These are phyloP conservation scores for Phaeosphaeria sp. DNA, from an alignment of 2,329 filamentous ascomycete genomes.

Conservation along the genomic window DNA sequence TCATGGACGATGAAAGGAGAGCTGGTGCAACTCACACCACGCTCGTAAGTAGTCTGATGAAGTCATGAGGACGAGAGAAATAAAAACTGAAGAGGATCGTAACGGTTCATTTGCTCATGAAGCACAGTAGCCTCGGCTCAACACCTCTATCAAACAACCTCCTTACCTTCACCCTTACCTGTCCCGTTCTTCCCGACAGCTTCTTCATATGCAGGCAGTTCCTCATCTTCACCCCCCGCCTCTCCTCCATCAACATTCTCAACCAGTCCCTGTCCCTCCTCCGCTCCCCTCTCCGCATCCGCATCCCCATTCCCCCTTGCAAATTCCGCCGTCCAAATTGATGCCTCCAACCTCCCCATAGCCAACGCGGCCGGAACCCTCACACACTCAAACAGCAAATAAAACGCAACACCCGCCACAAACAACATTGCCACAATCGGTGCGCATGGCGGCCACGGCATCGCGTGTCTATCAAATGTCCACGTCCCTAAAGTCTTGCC, in stretches of 20 bases:
- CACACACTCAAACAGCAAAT: constrained; percentile 1
- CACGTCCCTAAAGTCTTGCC: not conserved
- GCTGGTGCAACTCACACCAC: too few species aligned
- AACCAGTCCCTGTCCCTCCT: constrained; percentile 16
- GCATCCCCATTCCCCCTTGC: not conserved
- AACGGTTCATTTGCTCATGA: too few species aligned
- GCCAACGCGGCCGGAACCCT: constrained; percentile 7
- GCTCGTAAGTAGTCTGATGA: too few species aligned
- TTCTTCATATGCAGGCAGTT: constrained; percentile 10
- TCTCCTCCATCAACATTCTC: constrained; percentile 11
- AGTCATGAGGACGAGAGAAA: too few species aligned
- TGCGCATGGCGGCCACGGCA: not conserved
- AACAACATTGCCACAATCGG: not conserved
- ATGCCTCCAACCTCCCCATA: constrained; percentile 13
- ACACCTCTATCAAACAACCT: not conserved
- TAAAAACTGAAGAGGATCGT: too few species aligned
- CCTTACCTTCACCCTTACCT: not conserved
- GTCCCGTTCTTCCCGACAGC: not conserved
- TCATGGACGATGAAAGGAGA: too few species aligned
- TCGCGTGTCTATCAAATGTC: not conserved
- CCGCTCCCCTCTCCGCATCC: not conserved
- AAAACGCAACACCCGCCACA: constrained; percentile 2
- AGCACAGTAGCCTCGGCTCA: not conserved
- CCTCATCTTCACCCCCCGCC: constrained; percentile 4
- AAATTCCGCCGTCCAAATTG: not conserved